Evolutionary conservation across 495 filamentous ascomycete genomes (phyloP).

Genomic region (Aspergillus olivimuriae): DNA sequence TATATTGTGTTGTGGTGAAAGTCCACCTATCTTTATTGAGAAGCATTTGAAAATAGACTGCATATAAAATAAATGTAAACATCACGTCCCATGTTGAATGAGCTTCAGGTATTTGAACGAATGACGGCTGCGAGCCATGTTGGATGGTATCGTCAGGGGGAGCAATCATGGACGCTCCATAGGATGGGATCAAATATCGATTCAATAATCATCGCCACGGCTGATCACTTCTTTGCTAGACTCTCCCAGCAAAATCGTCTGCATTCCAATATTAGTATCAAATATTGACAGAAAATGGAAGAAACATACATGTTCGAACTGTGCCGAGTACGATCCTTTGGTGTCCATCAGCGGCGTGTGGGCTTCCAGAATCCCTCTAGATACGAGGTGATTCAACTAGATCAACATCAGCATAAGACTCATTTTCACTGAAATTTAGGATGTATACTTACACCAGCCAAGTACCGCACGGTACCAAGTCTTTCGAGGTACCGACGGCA

Average conservation of each 20-base stretch:
- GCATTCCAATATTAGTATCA: neutral
- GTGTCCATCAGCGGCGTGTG: constrained; percentile 50
- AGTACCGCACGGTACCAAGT: constrained; percentile 54
- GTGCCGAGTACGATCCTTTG: constrained; percentile 51
- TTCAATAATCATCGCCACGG: constrained; percentile 42
- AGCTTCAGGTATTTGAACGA: too few species aligned
- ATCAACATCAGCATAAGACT: neutral
- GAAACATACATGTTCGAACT: constrained; percentile 55
- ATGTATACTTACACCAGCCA: constrained; percentile 45
- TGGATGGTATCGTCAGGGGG: too few species aligned
- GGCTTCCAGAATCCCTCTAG: constrained; percentile 46
- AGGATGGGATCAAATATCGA: too few species aligned
- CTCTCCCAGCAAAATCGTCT: constrained; percentile 40
- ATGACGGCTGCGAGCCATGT: too few species aligned
- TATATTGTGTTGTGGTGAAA: too few species aligned
- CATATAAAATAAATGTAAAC: too few species aligned
- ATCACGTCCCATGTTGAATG: too few species aligned
- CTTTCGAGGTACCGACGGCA: constrained; percentile 59
- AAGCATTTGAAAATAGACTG: too few species aligned
- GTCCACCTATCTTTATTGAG: too few species aligned
- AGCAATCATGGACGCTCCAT: too few species aligned
- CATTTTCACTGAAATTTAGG: neutral
- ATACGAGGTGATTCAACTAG: constrained; percentile 48
- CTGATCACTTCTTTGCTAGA: constrained; percentile 41
- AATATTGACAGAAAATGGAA: neutral